Base-by-base conservation (phyloP, 768 basidiomycete species). In the Tylopilus rubrobrunneus region DNA sequence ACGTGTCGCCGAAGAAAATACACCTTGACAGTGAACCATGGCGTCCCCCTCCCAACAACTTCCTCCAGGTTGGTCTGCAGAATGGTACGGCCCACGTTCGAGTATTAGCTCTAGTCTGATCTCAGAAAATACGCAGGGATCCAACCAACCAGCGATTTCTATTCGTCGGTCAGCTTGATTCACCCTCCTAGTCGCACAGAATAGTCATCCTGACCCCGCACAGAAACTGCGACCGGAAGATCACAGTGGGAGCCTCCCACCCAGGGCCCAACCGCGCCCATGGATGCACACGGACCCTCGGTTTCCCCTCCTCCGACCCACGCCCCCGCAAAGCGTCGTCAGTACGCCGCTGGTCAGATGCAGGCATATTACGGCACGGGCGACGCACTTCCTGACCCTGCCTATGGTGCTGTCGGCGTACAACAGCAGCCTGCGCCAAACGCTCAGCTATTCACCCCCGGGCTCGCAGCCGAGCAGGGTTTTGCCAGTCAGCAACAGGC, bases 261-360 rank as follows among this genome's bases (percentile, higher is more conserved):
- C 4, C 66, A 71, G 12, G 61, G 70, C 39, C 62, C 72, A 50
- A 59, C 62, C 29, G 60, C 71, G 27, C 75, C 80, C 43, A 70
- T 77, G 17, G 68, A 70, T 33, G 71, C 72, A 9, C 72, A 74
- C 5, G 65, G 74, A 19, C 73, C 73, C 14, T 74, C 78, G 4
- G 70, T 73, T 21, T 76, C 81, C 29, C 76, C 81, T 25, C 66
- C 68, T 23, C 73, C 76, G 15, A 66, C 60, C n/a, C 69, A 78
- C 7, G 67, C 72, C 28, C 76, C 80, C 58, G 51, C 75, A 49
- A 88, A 91, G 72, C 87, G 92, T 61, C 86, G 95, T 43, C 93
- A 96, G 70, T 98, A 98, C 68, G 95, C 95, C 46, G 85, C 91
- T 4, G 94, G 91, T 11, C 94, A 97, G 71, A 92, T 92, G 1